Evolutionary conservation across 2,329 filamentous ascomycete species (phyloP).

Genomic region (Polytolypa hystricis): DNA sequence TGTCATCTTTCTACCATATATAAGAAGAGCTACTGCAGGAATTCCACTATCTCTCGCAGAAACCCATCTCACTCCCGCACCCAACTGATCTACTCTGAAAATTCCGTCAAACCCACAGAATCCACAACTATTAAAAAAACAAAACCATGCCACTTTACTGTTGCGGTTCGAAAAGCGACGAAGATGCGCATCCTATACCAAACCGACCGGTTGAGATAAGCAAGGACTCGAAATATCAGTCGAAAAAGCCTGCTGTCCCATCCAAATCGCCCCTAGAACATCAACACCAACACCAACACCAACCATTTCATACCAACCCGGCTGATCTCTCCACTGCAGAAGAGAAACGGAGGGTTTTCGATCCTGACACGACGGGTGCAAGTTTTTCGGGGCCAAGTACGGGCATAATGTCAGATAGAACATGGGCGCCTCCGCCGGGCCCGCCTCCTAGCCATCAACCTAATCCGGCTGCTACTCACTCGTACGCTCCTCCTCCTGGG

Average conservation of each 20-base stretch:
- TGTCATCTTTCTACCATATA: too few species aligned
- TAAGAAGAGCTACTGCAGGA: too few species aligned
- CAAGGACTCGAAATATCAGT: neutral
- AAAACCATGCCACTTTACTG: slow-evolving; percentile 1
- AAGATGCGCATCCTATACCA: slow-evolving; percentile 1
- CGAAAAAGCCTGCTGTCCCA: too few species aligned
- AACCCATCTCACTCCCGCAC: too few species aligned
- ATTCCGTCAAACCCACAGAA: too few species aligned
- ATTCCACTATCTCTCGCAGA: too few species aligned
- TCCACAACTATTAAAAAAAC: too few species aligned
- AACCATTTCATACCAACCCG: neutral
- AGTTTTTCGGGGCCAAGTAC: too few species aligned
- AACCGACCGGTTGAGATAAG: slow-evolving; percentile 6
- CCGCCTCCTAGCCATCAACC: neutral
- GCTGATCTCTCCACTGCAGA: slow-evolving; percentile 6
- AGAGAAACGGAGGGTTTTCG: slow-evolving; percentile 10
- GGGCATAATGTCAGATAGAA: slow-evolving; percentile 2
- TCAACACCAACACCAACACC: neutral
- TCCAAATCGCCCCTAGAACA: too few species aligned
- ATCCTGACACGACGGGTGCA: too few species aligned
- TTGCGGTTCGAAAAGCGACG: neutral
- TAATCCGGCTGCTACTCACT: neutral
- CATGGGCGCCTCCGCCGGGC: slow-evolving; percentile 8
- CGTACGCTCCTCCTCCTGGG: slow-evolving; percentile 11
- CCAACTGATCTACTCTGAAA: too few species aligned